Evolutionary conservation across 768 basidiomycete genomes (phyloP).

Genomic region (Chalciporus piperatus): DNA sequence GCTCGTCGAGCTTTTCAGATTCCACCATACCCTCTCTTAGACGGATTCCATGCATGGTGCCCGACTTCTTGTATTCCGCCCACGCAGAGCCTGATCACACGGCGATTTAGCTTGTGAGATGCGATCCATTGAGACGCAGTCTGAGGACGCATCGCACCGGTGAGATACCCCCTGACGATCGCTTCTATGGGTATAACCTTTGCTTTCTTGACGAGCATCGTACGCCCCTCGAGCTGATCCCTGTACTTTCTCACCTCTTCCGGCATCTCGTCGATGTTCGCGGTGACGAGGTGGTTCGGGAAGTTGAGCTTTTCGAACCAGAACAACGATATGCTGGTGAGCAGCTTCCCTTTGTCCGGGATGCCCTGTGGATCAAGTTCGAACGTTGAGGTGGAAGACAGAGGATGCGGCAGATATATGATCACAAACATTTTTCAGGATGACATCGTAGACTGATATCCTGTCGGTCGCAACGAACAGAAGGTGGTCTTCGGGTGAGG

Average conservation of each 20-base stretch:
- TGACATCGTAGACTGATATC: constrained; percentile 95
- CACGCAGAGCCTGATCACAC: constrained; percentile 82
- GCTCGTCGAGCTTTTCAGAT: constrained; percentile 75
- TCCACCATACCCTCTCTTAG: constrained; percentile 78
- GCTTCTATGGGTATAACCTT: constrained; percentile 89
- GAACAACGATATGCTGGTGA: constrained; percentile 89
- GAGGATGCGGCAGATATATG: background rate
- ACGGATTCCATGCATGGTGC: constrained; percentile 84
- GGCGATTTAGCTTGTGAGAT: constrained; percentile 5
- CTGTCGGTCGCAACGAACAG: constrained; percentile 95
- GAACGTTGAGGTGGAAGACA: background rate
- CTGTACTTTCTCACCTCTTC: constrained; percentile 69
- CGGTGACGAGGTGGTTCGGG: constrained; percentile 87
- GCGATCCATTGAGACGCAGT: background rate
- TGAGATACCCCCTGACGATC: constrained; percentile 94
- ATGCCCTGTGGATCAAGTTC: constrained; percentile 62
- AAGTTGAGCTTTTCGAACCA: constrained; percentile 90
- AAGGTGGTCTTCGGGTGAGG: constrained; percentile 65
- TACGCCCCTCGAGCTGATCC: constrained; percentile 74
- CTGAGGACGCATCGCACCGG: constrained; percentile 53
- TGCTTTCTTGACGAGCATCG: constrained; percentile 91
- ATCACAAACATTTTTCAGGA: constrained; percentile 81
- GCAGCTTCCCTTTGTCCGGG: constrained; percentile 86
- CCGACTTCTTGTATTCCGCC: constrained; percentile 85
- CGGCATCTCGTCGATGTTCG: constrained; percentile 79